A percentile compares a stretch with the other conserved stretches of the same genome.
Evolutionary conservation across 345 rosid species (phyloP).

Genomic region (Gossypium ekmanianum): DNA sequence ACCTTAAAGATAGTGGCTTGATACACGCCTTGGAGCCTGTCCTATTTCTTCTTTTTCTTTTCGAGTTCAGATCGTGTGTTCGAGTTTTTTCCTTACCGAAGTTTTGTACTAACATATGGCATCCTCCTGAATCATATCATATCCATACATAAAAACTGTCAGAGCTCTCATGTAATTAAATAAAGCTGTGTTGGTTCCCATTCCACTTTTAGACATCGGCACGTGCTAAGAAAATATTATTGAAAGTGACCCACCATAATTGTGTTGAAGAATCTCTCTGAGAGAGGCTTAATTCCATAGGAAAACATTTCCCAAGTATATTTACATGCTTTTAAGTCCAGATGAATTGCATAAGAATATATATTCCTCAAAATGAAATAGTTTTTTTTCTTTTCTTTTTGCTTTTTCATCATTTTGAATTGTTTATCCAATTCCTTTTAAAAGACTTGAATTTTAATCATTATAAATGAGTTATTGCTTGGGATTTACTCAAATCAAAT

Average conservation of each 20-base stretch:
- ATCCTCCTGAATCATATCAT: background rate
- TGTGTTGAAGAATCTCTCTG: background rate
- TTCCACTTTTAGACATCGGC: background rate
- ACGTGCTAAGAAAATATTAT: background rate
- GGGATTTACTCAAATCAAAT: too few relatives aligned
- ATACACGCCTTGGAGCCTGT: too few relatives aligned
- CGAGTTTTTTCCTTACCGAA: too few relatives aligned
- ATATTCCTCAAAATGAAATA: background rate
- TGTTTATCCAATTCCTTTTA: background rate
- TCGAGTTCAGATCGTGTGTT: too few relatives aligned
- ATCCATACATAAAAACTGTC: too few relatives aligned
- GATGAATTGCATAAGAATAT: background rate
- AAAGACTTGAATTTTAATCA: too few relatives aligned
- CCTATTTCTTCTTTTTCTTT: too few relatives aligned
- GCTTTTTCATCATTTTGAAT: background rate
- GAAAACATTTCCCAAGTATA: background rate
- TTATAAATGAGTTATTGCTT: too few relatives aligned
- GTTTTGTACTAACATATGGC: too few relatives aligned
- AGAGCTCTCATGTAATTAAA: background rate
- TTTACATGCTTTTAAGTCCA: background rate
- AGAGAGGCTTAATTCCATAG: background rate
- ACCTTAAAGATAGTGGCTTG: too few relatives aligned
- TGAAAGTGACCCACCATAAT: background rate
- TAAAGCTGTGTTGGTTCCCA: background rate
- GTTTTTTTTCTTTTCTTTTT: background rate